Percentiles rank a stretch among this genome's conserved stretches.
These are phyloP conservation scores for Atkinsonella hypoxylon DNA, from an alignment of 2,329 filamentous ascomycete genomes.

Conservation along the genomic window DNA sequence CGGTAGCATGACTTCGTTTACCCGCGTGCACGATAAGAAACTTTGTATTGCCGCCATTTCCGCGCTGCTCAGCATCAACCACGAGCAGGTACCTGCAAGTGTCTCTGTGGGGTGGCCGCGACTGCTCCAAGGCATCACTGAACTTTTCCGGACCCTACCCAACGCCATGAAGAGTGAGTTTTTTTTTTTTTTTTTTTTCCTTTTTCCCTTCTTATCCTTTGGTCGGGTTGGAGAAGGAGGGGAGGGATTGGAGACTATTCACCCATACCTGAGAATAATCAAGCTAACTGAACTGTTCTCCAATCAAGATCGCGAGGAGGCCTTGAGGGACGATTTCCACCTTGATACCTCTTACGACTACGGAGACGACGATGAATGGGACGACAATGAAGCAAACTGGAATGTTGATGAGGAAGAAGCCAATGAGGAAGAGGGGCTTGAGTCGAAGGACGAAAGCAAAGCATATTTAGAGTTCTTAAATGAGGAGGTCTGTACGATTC, in stretches of 20 bases:
- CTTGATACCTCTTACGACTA: conserved; percentile 52
- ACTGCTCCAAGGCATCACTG: conserved; percentile 74
- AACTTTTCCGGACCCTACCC: conserved; percentile 85
- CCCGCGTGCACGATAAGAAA: conserved; percentile 96
- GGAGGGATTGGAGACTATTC: no score
- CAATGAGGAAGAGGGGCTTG: conserved; percentile 49
- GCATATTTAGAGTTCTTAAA: conserved; percentile 95
- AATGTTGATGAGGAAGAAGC: conserved; percentile 61
- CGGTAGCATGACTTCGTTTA: conserved; percentile 86
- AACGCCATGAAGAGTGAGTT: conserved; percentile 69
- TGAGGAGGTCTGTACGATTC: conserved; percentile 54
- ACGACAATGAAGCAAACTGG: conserved; percentile 75
- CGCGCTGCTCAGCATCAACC: conserved; percentile 65
- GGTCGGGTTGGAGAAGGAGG: no score
- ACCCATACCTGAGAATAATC: background rate
- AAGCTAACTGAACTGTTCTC: background rate
- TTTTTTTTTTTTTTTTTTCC: background rate
- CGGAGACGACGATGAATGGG: conserved; percentile 69
- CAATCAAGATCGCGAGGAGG: conserved; percentile 68
- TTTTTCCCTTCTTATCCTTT: no score
- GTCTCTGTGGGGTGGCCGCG: conserved; percentile 93
- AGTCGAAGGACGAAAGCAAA: conserved; percentile 79
- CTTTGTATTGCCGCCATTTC: conserved; percentile 90
- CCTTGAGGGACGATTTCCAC: conserved; percentile 75
- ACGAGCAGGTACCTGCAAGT: conserved; percentile 77